Evolutionary conservation across 2,329 filamentous ascomycete genomes (phyloP).

Genomic region (Pestalotiopsis sp.): DNA sequence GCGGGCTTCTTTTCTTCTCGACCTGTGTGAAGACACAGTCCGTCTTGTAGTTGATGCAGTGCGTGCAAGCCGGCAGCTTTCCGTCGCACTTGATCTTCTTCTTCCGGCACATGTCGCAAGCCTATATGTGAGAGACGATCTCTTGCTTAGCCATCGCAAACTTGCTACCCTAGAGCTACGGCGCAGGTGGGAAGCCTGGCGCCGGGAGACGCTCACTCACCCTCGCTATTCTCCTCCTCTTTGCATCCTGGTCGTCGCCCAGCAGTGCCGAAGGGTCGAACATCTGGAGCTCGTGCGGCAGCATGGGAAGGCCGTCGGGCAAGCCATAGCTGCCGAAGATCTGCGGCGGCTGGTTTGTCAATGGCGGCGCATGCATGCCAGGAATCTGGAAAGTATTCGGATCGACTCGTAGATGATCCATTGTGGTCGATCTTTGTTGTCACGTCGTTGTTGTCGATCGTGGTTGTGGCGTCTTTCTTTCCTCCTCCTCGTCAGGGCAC

Average conservation of each 20-base stretch:
- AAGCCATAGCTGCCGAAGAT: constrained; percentile 63
- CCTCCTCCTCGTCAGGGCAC: not conserved
- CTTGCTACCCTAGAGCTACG: not conserved
- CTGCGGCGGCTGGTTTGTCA: constrained; percentile 68
- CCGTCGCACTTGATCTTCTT: constrained; percentile 98
- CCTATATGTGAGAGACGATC: constrained; percentile 47
- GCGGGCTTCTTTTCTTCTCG: constrained; percentile 96
- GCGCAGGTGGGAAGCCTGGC: not conserved
- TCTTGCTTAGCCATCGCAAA: constrained; percentile 15
- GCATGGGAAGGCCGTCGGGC: constrained; percentile 59
- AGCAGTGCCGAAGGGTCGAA: constrained; percentile 55
- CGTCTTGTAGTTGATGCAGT: constrained; percentile 97
- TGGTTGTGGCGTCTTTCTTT: not conserved
- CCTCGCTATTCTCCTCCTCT: constrained; percentile 84
- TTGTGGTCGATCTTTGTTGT: constrained; percentile 19
- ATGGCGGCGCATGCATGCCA: constrained; percentile 52
- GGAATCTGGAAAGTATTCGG: constrained; percentile 56
- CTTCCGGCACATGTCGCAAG: constrained; percentile 95
- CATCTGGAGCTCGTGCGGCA: constrained; percentile 60
- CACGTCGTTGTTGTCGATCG: not conserved
- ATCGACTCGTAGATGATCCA: constrained; percentile 49
- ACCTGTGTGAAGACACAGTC: constrained; percentile 97
- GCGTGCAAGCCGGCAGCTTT: constrained; percentile 89
- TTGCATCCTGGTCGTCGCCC: constrained; percentile 76
- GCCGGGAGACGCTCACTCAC: constrained; percentile 48